Evolutionary conservation across 805 yeast species (phyloP), one percentile per base, ranked within the genome.

Genomic region (Wickerhamiella vanderwaltii): DNA sequence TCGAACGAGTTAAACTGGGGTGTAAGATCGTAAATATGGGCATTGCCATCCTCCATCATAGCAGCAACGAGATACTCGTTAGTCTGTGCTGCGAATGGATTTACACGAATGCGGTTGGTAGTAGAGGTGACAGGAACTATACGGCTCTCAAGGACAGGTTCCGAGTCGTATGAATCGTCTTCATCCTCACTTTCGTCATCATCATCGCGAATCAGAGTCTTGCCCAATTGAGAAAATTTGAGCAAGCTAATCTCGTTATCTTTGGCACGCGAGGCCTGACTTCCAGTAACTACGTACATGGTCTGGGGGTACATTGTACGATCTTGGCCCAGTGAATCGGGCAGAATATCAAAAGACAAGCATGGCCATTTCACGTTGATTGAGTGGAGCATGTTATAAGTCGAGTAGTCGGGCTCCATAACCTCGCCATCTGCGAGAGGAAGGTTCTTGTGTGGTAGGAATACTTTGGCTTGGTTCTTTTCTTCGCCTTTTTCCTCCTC

Each of bases 351-450:
- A 46, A 91, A 68, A 3, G 96, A 85, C 57, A 91, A 65, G 64
- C 96, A 86, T 9, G 98, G 97, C 97, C 97, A 91, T 53, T 94
- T 93, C 61, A 88, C 66, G 60, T 83, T 83, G 46, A 88, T 84
- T 53, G 82, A 83, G 61, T 91, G 98, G 44, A 91, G 66, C 97
- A 91, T 91, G 55, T 88, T 94, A 59, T 91, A 91, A 2, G 88
- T 95, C 6, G 86, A 68, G 34, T 95, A 95, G 63, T 91, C 98
- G 1, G 97, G 95, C 64, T 88, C 96, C 57, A 91, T 69, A 9
- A 81, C 93, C 65, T 91, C 97, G 64, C 85, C 94, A 2, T 94
- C 93, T 1, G 95, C 96, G 51, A 91, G 69, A 5, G 95, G 95
- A 53, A 74, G 77, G 20, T 91, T 79, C 62, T 77, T 72, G 58